Evolutionary conservation across 108 stramenopile genomes (phyloP).

Genomic region (Pseudonitzschia delicatissima): DNA sequence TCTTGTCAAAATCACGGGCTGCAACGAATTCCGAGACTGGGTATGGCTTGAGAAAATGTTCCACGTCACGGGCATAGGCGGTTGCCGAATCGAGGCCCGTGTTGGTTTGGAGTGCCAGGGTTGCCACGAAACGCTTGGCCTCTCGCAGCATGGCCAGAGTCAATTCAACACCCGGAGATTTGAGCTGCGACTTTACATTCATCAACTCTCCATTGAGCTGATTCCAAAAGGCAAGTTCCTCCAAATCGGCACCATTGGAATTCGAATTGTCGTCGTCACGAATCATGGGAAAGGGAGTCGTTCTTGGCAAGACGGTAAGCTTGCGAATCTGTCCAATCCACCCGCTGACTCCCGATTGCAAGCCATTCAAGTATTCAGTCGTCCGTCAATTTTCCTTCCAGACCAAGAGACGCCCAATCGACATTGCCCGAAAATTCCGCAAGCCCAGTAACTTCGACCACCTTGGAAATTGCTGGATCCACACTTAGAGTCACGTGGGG

Average conservation of each 20-base stretch:
- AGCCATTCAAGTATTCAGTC: conserved; percentile 74
- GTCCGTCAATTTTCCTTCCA: conserved; percentile 45
- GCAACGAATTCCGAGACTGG: conserved; percentile 74
- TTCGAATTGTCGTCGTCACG: conserved; percentile 31
- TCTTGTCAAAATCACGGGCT: conserved; percentile 65
- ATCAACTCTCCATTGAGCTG: conserved; percentile 57
- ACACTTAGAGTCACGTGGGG: conserved; percentile 56
- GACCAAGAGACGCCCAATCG: conserved; percentile 63
- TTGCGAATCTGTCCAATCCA: conserved; percentile 84
- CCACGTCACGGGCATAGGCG: conserved; percentile 63
- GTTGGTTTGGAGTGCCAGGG: conserved; percentile 87
- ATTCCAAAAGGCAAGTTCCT: conserved; percentile 87
- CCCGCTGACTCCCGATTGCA: conserved; percentile 61
- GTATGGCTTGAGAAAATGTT: conserved; percentile 78
- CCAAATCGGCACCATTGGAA: conserved; percentile 49
- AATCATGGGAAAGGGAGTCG: conserved; percentile 62
- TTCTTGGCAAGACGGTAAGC: conserved; percentile 59
- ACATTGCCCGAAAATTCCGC: conserved; percentile 19
- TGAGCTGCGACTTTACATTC: conserved; percentile 56
- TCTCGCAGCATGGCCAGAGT: conserved; percentile 80
- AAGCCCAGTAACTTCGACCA: conserved; percentile 10
- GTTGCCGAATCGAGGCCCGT: conserved; percentile 81
- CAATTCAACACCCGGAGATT: conserved; percentile 51
- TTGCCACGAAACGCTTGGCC: conserved; percentile 82
- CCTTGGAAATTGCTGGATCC: conserved; percentile 41